Conservation (phyloP, 2,329 filamentous ascomycete genomes). For the Xylariaceae sp. region DNA sequence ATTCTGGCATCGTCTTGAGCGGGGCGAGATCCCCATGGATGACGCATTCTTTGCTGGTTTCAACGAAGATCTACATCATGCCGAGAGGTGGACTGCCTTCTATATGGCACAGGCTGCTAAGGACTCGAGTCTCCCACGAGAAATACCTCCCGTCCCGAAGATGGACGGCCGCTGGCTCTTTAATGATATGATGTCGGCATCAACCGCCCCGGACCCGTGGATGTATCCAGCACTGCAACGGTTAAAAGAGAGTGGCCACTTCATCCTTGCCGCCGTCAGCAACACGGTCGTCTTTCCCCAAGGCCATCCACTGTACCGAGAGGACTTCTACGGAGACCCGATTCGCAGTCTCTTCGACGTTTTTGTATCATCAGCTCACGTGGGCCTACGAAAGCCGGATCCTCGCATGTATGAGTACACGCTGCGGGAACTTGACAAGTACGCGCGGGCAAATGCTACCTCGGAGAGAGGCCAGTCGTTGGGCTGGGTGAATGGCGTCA, state of each 20-base stretch:
- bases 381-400: slow-evolving; percentile 88
- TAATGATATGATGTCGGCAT: slow-evolving; percentile 85
- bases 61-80: slow-evolving; percentile 71
- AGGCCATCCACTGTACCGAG: slow-evolving; percentile 69
- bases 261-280: slow-evolving; percentile 80
- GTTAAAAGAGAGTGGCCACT: slow-evolving; percentile 67
- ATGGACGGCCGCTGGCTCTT: slow-evolving; percentile 83
- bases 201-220: slow-evolving; percentile 76
- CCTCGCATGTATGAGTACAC: slow-evolving; percentile 79
- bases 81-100: slow-evolving; percentile 72
- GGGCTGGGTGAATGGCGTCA: slow-evolving; percentile 59
- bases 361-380: slow-evolving; percentile 85
- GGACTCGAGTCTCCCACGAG: slow-evolving; percentile 46
- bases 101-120: slow-evolving; percentile 53
- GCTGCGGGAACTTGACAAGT: slow-evolving; percentile 67
- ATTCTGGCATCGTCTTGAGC: slow-evolving; percentile 87
- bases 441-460: slow-evolving; percentile 58
- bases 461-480: slow-evolving; percentile 46
- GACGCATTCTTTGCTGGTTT: slow-evolving; percentile 77
- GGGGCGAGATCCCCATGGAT: slow-evolving; percentile 79
- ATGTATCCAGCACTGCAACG: slow-evolving; percentile 83
- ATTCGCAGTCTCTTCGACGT: slow-evolving; percentile 78
- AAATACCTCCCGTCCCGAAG: slow-evolving; percentile 67
- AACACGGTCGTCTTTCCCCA: slow-evolving; percentile 89
- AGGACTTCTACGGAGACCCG: slow-evolving; percentile 59